Evolutionary conservation across 1,284 basidiomycete genomes (phyloP).

Genomic region (Rhodotorula sp.): DNA sequence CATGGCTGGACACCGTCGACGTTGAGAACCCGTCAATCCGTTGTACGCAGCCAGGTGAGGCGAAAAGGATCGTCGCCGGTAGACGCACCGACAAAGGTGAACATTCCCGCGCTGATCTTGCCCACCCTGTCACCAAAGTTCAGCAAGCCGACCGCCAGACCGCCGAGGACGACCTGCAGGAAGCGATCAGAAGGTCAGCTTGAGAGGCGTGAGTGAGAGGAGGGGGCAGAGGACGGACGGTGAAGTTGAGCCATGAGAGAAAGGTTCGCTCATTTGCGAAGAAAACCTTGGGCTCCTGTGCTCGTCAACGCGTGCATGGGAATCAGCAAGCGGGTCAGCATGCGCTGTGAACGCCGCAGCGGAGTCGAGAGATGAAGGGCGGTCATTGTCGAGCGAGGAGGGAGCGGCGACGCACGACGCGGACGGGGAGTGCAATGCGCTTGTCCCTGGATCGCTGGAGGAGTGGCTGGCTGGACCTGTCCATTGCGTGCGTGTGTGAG

Average conservation of each 20-base stretch:
- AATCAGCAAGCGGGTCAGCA: neutral
- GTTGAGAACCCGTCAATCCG: neutral
- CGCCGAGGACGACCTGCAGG: slow-evolving; percentile 71
- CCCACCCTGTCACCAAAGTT: slow-evolving; percentile 94
- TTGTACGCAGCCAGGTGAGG: too few species aligned
- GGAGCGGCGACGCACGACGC: slow-evolving; percentile 59
- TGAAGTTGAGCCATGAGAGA: slow-evolving; percentile 69
- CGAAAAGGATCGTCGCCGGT: neutral
- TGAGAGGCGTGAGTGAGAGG: neutral
- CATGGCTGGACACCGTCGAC: slow-evolving; percentile 63
- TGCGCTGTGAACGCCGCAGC: too few species aligned
- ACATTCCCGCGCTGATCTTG: slow-evolving; percentile 87
- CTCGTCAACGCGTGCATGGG: neutral
- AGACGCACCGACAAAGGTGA: slow-evolving; percentile 78
- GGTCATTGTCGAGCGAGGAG: neutral
- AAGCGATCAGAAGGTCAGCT: neutral
- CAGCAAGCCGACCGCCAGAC: slow-evolving; percentile 89
- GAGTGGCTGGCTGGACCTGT: slow-evolving; percentile 95
- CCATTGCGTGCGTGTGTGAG: slow-evolving; percentile 6
- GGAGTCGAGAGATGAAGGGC: neutral
- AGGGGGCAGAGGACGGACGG: slow-evolving; percentile 1
- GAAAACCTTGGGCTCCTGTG: slow-evolving; percentile 56
- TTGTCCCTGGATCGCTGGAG: slow-evolving; percentile 86
- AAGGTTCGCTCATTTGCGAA: slow-evolving; percentile 86
- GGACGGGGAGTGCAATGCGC: slow-evolving; percentile 89